Base-by-base conservation (phyloP, 768 basidiomycete genomes). In the Auricularia heimuer region DNA sequence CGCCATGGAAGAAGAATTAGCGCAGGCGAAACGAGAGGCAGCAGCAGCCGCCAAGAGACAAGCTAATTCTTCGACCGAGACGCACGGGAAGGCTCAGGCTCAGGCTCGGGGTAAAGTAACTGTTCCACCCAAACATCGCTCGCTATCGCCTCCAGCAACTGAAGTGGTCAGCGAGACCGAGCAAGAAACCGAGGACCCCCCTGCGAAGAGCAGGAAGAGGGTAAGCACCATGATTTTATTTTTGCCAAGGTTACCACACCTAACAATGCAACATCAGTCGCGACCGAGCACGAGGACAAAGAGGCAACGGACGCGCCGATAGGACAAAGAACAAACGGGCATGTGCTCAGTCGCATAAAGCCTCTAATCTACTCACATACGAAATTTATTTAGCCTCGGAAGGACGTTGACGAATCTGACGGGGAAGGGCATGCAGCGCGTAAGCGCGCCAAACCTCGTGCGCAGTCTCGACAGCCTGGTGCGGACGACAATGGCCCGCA, bases 161-260 rank as follows among this genome's bases (percentile, higher is more conserved):
- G 12, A 47, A 67, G 24, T 64, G 63, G 18, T 65, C 70, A 37
- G 77, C 80, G 66, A 79, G 79, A 63, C 75, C 78, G 67, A 71
- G 83, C 33, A 72, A 77, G 21, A 79, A 79, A 61, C 76, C 86
- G 16, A 76, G 82, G 75, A 75, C 24, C 73, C 74, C 7, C 56
- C 56, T 33, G 6, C 4, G 34, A 60, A 60, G 29, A 24, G 24
- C 14, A 60, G 18, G 56, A 33, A 60, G 14, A 6, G 29, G 29
- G 29, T 29, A 29, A 29, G 56, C 29, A 14, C 10, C 29, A 1
- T 18, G 14, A 56, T 16, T 21, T 16, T 56, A 18, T 18, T 11
- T 56, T 10, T 29, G 54, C 14, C 11, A 16, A n/a, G 54, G 29
- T 29, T 2, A 29, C 29, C 29, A 29, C 29, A n/a, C n/a, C 54